A percentile compares a stretch with the other conserved stretches of the same genome.
Conservation (phyloP, 2,329 filamentous ascomycete species). For the Plenodomus tracheiphilus region DNA sequence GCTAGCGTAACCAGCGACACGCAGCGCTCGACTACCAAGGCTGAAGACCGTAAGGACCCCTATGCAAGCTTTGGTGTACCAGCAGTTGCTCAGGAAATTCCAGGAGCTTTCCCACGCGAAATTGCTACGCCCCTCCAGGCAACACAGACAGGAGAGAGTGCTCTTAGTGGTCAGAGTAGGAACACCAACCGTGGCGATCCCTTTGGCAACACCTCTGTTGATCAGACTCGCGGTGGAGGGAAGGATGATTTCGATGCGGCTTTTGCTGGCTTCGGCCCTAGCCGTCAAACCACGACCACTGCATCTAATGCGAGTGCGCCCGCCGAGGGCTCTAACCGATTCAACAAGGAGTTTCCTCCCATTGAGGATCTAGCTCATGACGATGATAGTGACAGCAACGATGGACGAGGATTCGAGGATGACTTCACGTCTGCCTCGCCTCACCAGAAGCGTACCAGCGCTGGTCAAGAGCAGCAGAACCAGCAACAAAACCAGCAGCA, state of each 20-base stretch:
- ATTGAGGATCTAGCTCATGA: conserved; percentile 84
- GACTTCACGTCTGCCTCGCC: conserved; percentile 74
- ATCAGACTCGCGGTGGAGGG: conserved; percentile 46
- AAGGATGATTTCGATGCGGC: conserved; percentile 86
- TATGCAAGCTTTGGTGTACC: conserved; percentile 45
- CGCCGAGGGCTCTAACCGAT: conserved; percentile 49
- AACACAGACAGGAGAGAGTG: conserved; percentile 53
- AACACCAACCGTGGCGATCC: conserved; percentile 48
- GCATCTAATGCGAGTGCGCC: conserved; percentile 36
- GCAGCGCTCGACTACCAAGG: conserved; percentile 37
- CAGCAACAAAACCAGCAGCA: conserved; percentile 17
- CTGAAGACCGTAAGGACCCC: conserved; percentile 46
- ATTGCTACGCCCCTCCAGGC: conserved; percentile 50
- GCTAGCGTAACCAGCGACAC: conserved; percentile 47
- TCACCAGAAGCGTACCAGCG: conserved; percentile 37
- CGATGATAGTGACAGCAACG: conserved; percentile 74
- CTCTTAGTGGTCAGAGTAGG: conserved; percentile 52
- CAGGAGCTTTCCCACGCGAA: conserved; percentile 54
- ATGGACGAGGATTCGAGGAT: conserved; percentile 83
- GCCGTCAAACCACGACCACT: conserved; percentile 55
- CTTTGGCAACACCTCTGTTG: conserved; percentile 38
- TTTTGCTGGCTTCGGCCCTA: conserved; percentile 71
- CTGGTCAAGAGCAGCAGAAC: conserved; percentile 28
- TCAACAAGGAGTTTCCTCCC: conserved; percentile 84
- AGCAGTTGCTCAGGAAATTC: conserved; percentile 41